A percentile compares a stretch with the other conserved stretches of the same genome.
These are phyloP conservation scores for Juncus inflexus DNA, from an alignment of 176 grass and related monocot genomes.

Conservation along the genomic window DNA sequence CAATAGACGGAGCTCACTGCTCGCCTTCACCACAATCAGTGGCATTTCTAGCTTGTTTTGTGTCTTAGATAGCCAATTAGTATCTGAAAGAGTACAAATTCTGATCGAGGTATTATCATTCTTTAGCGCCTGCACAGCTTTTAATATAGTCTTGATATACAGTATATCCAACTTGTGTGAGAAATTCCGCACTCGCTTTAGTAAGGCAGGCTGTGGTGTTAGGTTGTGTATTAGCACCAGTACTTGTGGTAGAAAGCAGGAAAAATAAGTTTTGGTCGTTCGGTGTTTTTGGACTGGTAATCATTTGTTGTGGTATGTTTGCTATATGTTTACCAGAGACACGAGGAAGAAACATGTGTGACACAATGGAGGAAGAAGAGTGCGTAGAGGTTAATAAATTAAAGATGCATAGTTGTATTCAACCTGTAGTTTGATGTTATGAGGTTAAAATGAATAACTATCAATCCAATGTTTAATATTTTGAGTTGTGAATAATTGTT, in stretches of 20 bases:
- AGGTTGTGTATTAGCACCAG: constrained; percentile 56
- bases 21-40: constrained; percentile 36
- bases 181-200: constrained; percentile 73
- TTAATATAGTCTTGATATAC: constrained; percentile 62
- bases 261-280: constrained; percentile 58
- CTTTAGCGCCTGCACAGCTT: constrained; percentile 69
- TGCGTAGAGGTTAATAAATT: constrained; percentile 18
- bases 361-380: constrained; percentile 96
- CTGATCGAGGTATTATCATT: constrained; percentile 59
- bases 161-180: constrained; percentile 69
- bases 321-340: constrained; percentile 64
- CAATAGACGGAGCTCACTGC: constrained; percentile 51
- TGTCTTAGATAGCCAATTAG: constrained; percentile 26
- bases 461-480: too few species aligned
- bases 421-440: too few species aligned
- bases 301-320: constrained; percentile 50
- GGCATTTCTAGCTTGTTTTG: constrained; percentile 56
- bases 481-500: too few species aligned
- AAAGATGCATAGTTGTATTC: too few species aligned
- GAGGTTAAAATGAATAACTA: too few species aligned
- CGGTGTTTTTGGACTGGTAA: constrained; percentile 58
- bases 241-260: constrained; percentile 63
- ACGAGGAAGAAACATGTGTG: constrained; percentile 54
- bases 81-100: constrained; percentile 38
- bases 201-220: constrained; percentile 63